Conservation (phyloP, 1,139 yeast genomes). For the Sugiyamaella pinicola region DNA sequence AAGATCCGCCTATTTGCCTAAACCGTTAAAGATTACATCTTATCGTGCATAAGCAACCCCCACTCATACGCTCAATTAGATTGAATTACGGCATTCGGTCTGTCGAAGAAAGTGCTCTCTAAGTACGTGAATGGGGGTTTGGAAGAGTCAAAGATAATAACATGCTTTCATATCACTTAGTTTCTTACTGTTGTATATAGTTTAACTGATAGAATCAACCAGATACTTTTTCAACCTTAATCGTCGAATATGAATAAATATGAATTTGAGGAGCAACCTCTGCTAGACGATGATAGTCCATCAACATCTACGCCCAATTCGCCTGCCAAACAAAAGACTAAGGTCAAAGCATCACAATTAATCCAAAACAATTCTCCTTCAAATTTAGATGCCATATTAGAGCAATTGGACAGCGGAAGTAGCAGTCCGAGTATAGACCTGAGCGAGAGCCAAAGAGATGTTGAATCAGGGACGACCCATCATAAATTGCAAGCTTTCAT, state of each 20-base stretch:
- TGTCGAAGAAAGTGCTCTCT: not conserved
- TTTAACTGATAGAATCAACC: no score
- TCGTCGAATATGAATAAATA: not conserved
- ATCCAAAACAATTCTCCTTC: not conserved
- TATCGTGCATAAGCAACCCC: slow-evolving; percentile 14
- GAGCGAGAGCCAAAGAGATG: no score
- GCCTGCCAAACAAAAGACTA: slow-evolving; percentile 1
- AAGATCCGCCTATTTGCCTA: not conserved
- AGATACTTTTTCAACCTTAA: no score
- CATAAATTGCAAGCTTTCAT: not conserved
- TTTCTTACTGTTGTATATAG: not conserved
- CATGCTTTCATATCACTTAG: not conserved
- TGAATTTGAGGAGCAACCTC: not conserved
- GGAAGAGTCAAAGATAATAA: not conserved
- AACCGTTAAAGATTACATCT: slow-evolving; percentile 9
- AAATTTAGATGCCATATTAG: slow-evolving; percentile 5
- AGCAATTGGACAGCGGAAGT: not conserved
- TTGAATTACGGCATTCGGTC: slow-evolving; percentile 6
- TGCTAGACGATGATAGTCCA: not conserved
- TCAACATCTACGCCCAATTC: slow-evolving; percentile 7
- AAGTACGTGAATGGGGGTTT: not conserved
- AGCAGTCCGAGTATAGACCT: slow-evolving; percentile 1
- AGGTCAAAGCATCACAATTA: not conserved
- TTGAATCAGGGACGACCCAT: slow-evolving; percentile 9
- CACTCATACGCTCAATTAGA: slow-evolving; percentile 2